phyloP scores from a whole-genome alignment of 139 green algal species.

The Mychonastes homosphaera region DNA sequence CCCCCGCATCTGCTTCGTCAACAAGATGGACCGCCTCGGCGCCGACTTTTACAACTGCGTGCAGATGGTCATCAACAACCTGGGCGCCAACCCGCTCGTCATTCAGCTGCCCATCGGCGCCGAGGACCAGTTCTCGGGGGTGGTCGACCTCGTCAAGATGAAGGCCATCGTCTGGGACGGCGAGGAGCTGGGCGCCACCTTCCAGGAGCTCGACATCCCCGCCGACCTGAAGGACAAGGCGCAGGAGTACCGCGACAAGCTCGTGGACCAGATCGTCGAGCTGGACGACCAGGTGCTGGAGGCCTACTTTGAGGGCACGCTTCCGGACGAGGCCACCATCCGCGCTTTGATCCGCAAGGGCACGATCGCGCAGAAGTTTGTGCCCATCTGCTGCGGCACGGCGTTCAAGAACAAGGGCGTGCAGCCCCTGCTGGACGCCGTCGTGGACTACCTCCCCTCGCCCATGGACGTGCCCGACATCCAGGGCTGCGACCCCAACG shows the following conservation, averaged over 20 bases:
- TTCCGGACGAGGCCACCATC: constrained; percentile 74
- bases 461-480: constrained; percentile 67
- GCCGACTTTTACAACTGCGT: constrained; percentile 91
- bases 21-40: constrained; percentile 99
- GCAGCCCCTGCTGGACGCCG: constrained; percentile 94
- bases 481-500: constrained; percentile 26
- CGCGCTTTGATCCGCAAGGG: constrained; percentile 86
- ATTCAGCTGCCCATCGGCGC: constrained; percentile 87
- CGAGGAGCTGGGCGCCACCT: constrained; percentile 90
- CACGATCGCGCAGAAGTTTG: constrained; percentile 69
- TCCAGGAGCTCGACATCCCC: constrained; percentile 77
- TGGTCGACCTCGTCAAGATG: constrained; percentile 96
- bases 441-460: constrained; percentile 88
- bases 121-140: constrained; percentile 85
- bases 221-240: constrained; percentile 74
- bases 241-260: constrained; percentile 74
- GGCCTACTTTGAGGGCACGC: constrained; percentile 75
- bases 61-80: constrained; percentile 75
- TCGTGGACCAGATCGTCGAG: constrained; percentile 86
- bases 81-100: constrained; percentile 73
- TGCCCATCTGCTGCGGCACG: constrained; percentile 88
- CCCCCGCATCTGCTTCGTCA: constrained; percentile 96
- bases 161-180: constrained; percentile 84
- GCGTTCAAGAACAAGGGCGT: constrained; percentile 99
- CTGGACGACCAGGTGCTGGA: constrained; percentile 58